Base-by-base conservation (phyloP, 2,329 filamentous ascomycete genomes). In the Neonectria neomacrospora region DNA sequence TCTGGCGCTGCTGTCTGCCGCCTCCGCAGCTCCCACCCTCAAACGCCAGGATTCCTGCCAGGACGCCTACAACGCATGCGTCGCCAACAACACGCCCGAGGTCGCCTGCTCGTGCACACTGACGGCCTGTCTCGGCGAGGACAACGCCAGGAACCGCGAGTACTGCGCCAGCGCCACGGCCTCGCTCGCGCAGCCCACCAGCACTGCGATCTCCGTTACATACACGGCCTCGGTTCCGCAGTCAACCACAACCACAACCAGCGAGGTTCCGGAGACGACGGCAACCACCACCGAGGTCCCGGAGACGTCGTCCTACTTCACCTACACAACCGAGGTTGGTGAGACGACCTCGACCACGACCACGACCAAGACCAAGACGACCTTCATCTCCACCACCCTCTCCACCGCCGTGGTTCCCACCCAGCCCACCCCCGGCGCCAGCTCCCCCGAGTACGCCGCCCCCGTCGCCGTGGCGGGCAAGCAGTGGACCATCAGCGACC, bases 401-500 rank as follows among this genome's bases (percentile, higher is more conserved):
- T 41, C n/a, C 3, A 41, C 37, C 9, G n/a, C n/a, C 37, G 37
- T 41, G 3, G n/a, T 39, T 16, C 16, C 37, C 6, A 16, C 37
- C 2, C n/a, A 41, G 9, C 37, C 37, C 16, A 41, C 37, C 37
- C 16, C 16, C 2, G 20, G n/a, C 41, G 26, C 32, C 9, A n/a
- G 18, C 28, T 8, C 47, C 16, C n/a, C 41, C 18, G 28, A 22
- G 6, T 69, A 63, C 14, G 57, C 67, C 18, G 42, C n/a, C 34
- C 64, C 64, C 2, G 56, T 41, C 22, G 45, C 50, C 3, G 47
- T 69, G 3, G 41, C 58, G 1, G 67, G 67, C 47, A 48, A 60
- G 44, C 55, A 51, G 4, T 69, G 64, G 67, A 16, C 47, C 4
- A 66, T 69, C 44, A 47, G 28, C 8, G 58, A 69, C 12, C 32